Evolutionary conservation across 148 eudicot species (phyloP), one percentile per base, ranked within the genome.

Genomic region (Gaultheria prostrata): DNA sequence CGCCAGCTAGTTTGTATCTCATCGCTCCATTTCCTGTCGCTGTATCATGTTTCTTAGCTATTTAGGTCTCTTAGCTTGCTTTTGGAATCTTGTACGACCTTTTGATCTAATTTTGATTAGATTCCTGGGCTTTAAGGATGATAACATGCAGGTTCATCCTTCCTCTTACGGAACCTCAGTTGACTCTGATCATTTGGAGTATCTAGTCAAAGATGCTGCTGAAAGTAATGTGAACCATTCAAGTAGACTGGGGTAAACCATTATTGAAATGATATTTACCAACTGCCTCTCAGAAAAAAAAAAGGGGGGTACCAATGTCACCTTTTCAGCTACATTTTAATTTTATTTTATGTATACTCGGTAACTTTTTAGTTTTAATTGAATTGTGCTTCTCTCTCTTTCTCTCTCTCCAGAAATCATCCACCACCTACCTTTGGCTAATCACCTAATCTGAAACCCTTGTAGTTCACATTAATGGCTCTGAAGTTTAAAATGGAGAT

Each of bases 351-450:
- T 21, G 1, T 49, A 18, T 79, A 14, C 32, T 82, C 54, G 78
- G 50, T 26, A 46, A 33, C 57, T 43, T 70, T 77, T 59, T 30
- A 80, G 35, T 76, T 35, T 83, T 8, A 77, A 45, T 78, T 61
- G 71, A 72, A 21, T 43, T 53, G 35, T 78, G 43, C 78, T 61
- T 48, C 20, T 69, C 71, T 72, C 78, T 76, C 80, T 76, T 61
- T 73, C 72, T 35, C 80, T 85, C 81, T 33, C 81, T 67, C 50
- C 75, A 87, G 90, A 86, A 83, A 84, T 81, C 90, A 83, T 80
- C 89, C 88, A 56, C 93, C 93, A 72, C 91, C 89, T 51, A 85
- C 88, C 51, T 92, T 88, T 82, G 90, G 93, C 50, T 90, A 93
- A 43, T 76, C 87, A 56, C 86, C 85, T 70, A 86, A 86, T 82